Base-by-base conservation (phyloP, 495 filamentous ascomycete species). In the Podospora australis region DNA sequence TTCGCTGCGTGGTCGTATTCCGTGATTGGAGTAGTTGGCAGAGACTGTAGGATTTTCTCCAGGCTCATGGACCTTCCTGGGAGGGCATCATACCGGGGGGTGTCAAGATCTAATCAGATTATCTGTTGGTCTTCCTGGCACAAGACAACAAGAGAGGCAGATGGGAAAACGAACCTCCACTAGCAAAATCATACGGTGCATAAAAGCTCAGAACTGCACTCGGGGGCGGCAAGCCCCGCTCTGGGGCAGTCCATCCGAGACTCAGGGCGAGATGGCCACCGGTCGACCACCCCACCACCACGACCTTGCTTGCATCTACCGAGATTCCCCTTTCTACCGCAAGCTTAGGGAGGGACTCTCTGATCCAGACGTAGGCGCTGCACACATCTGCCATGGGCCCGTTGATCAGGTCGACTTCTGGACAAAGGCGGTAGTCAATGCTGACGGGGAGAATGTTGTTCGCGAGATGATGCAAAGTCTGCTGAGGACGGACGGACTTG, bases 371-470 rank as follows among this genome's bases (percentile, higher is more conserved):
- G 2, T 71, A 53, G 2, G 76, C 78, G 46, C 76, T 69, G 25
- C 59, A 41, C 13, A 69, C 66, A 54, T 81, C 79, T 0, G 42
- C 44, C 60, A 82, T 74, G 6, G 77, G 63, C 0, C 78, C 78
- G 1, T 78, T 68, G n/a, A 56, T 2, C 0, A 80, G 47, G 10
- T 11, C 68, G 2, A 66, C 49, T 43, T 82, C 77, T 0, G 79
- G 79, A 49, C 78, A 80, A 1, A 82, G 68, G 11, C 78, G 55
- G 56, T 81, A 75, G 52, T 82, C 78, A 5, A 78, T 44, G 48
- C 72, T 76, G 17, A 81, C 59, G 5, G 78, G 75, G 1, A 81
- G 50, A 44, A 79, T 66, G 3, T 74, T 75, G 2, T 50, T 48
- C 1, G 56, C 39, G 2, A 76, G 58, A 0, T 79, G 59, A 0